A percentile compares a stretch with the other conserved stretches of the same genome.
Conservation (phyloP, 2,329 filamentous ascomycete species). For the Pseudogymnoascus sp. region DNA sequence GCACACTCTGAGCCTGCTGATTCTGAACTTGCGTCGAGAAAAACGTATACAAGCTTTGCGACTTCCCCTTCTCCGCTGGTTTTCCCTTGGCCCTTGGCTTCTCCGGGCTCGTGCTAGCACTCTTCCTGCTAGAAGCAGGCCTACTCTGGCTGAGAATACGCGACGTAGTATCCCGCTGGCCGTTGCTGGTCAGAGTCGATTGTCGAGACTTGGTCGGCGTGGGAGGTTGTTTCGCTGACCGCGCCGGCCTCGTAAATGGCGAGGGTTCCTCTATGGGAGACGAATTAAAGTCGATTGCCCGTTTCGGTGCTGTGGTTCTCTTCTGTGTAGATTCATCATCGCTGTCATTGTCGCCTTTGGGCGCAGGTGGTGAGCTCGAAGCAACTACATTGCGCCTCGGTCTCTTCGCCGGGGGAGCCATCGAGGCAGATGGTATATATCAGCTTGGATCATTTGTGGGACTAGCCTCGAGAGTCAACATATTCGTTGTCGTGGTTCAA, state of each 20-base stretch:
- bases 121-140: slow-evolving; percentile 24
- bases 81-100: slow-evolving; percentile 34
- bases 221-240: slow-evolving; percentile 21
- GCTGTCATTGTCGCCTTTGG: slow-evolving; percentile 10
- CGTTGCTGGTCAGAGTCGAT: slow-evolving; percentile 4
- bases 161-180: background rate
- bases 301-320: slow-evolving; percentile 14
- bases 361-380: slow-evolving; percentile 29
- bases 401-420: slow-evolving; percentile 33
- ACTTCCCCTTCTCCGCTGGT: slow-evolving; percentile 41
- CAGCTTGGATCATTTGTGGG: background rate
- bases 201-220: slow-evolving; percentile 6
- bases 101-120: slow-evolving; percentile 38
- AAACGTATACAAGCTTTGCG: slow-evolving; percentile 48
- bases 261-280: slow-evolving; percentile 5
- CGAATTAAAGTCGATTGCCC: slow-evolving; percentile 21
- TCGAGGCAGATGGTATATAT: slow-evolving; percentile 12
- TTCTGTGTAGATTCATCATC: background rate
- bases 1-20: slow-evolving; percentile 24
- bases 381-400: slow-evolving; percentile 47
- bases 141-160: slow-evolving; percentile 17
- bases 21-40: slow-evolving; percentile 55
- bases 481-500: background rate
- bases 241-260: slow-evolving; percentile 17
- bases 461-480: background rate